Conservation (phyloP, 106 monocot genomes). For the Vanilla planifolia region DNA sequence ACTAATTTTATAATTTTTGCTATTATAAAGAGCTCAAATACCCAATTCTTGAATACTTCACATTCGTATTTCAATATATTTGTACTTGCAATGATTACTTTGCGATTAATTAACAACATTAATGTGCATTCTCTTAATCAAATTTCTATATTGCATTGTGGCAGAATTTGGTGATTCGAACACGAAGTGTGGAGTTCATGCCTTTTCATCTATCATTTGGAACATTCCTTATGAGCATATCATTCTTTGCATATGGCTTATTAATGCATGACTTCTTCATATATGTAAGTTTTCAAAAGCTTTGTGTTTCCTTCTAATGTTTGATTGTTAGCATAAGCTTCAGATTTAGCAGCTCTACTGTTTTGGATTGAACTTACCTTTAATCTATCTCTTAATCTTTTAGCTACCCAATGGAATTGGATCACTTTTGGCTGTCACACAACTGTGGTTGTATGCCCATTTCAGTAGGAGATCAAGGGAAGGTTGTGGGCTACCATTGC, state of each 20-base stretch:
- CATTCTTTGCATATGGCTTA: conserved; percentile 76
- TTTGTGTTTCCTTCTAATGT: background rate
- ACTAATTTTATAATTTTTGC: too few species aligned
- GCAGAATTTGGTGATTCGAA: conserved; percentile 72
- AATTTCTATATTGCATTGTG: background rate
- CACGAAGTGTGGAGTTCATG: conserved; percentile 78
- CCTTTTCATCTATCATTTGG: conserved; percentile 69
- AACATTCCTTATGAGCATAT: conserved; percentile 72
- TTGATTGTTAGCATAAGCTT: background rate
- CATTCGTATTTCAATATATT: too few species aligned
- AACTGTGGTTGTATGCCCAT: conserved; percentile 54
- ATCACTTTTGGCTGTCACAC: conserved; percentile 36
- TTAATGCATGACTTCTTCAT: conserved; percentile 64
- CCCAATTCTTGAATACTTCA: too few species aligned
- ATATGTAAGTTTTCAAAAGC: conserved; percentile 41
- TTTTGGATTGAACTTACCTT: background rate
- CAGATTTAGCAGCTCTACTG: background rate
- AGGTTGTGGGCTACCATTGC: conserved; percentile 32
- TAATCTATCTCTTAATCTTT: conserved; percentile 15
- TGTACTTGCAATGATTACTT: too few species aligned
- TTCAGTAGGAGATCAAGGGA: conserved; percentile 40
- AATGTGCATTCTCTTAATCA: too few species aligned
- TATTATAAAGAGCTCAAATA: too few species aligned
- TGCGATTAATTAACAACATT: too few species aligned
- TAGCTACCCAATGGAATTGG: conserved; percentile 76